Base-by-base conservation (phyloP, 805 yeast species). In the Candida chilensis region DNA sequence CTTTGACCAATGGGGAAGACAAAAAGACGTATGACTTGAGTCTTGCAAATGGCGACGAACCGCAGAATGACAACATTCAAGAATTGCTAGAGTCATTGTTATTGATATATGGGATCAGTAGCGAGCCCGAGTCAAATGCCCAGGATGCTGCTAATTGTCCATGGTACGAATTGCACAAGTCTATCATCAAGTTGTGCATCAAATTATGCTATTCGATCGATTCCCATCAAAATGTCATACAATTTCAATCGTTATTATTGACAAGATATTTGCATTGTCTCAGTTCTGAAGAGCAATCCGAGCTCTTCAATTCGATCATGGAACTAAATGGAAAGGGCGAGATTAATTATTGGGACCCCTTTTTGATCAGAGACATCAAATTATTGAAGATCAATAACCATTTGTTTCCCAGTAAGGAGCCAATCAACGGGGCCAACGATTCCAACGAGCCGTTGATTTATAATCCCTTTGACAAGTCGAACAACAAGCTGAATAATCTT, bases 261-360 rank as follows among this genome's bases (percentile, higher is more conserved):
- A 64, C 76, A 1, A 62, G 74, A 19, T 80, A 71, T 39, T 50
- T 69, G 2, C 71, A 68, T 39, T 56, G 77, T 16, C 52, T 84
- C 27, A 59, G 72, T 0, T 55, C 57, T 6, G 67, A 64, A 8
- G 92, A 83, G 41, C 94, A 84, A 45, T 37, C 52, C 3, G 49
- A 48, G 10, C 36, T 69, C 3, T 50, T 56, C 35, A 36, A 41
- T 5, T 51, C 47, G 2, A 40, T 78, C 7, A 56, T 48, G 20
- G 37, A 44, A 2, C 36, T 43, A 17, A 20, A 51, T 11, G 43
- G 53, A 9, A 34, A 45, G 6, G 39, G 60, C 9, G 41, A 40
- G 1, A 37, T 54, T 8, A 53, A 60, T 1, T 85, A 84, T 43
- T 84, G 94, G 84, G 96, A 90, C 49, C 75, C 78, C 1, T 67